phyloP scores from a whole-genome alignment of 352 stramenopile species.

The Pythium graminicola region DNA sequence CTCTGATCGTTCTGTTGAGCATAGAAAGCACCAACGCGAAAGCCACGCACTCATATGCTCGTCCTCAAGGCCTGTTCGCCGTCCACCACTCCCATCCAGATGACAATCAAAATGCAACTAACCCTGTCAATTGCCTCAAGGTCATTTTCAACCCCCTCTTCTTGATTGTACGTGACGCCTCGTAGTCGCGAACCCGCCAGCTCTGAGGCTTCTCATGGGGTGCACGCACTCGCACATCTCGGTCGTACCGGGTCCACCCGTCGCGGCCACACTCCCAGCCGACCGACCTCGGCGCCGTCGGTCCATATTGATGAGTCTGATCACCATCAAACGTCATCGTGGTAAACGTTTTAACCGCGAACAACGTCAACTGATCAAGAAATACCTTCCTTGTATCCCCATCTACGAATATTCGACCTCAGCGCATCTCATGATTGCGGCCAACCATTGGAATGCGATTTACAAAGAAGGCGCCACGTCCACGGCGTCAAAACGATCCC shows the following conservation, averaged over 20 bases:
- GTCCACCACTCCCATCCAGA: no score
- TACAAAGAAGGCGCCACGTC: slow-evolving; percentile 25
- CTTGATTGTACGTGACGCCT: no score
- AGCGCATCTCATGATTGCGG: slow-evolving; percentile 25
- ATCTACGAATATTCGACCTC: slow-evolving; percentile 31
- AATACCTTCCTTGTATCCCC: slow-evolving; percentile 29
- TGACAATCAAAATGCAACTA: no score
- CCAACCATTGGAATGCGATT: slow-evolving; percentile 28
- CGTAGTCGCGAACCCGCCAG: no score
- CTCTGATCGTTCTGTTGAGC: no score
- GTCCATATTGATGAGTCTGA: neutral
- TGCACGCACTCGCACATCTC: slow-evolving; percentile 1
- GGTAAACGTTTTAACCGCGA: slow-evolving; percentile 21
- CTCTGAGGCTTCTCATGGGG: no score
- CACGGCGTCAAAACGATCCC: slow-evolving; percentile 11
- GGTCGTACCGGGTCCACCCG: neutral
- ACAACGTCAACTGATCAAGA: slow-evolving; percentile 27
- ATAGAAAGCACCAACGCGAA: no score
- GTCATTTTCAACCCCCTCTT: no score
- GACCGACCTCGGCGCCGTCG: neutral
- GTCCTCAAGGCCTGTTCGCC: no score
- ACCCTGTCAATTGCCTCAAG: no score
- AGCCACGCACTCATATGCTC: no score
- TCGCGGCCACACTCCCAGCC: neutral
- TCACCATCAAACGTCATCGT: neutral